These are phyloP conservation scores for Ceratocystis cacaofunesta DNA, from an alignment of 2,329 filamentous ascomycete species.

Conservation along the genomic window DNA sequence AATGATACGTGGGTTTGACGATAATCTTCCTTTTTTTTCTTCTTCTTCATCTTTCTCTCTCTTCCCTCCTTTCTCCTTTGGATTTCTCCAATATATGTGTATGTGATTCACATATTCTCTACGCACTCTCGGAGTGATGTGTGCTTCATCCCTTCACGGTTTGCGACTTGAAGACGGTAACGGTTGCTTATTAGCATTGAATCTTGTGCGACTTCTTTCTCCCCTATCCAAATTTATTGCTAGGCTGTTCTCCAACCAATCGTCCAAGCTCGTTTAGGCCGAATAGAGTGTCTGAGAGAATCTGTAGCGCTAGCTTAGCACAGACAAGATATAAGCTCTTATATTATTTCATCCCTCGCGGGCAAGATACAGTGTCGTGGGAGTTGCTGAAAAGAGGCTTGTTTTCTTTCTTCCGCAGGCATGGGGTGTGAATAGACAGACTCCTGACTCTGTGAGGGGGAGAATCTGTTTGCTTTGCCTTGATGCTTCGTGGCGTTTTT, in stretches of 20 bases:
- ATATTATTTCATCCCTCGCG: too few relatives aligned
- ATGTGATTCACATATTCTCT: background rate
- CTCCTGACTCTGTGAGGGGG: background rate
- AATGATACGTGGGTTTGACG: background rate
- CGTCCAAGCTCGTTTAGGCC: background rate
- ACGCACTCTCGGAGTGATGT: background rate
- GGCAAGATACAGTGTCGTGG: too few relatives aligned
- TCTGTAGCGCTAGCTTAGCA: background rate
- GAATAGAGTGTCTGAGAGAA: background rate
- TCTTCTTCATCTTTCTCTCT: conserved; percentile 5
- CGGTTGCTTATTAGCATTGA: background rate
- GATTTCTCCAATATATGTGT: background rate
- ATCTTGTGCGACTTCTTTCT: background rate
- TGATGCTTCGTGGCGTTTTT: background rate
- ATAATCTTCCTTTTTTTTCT: background rate
- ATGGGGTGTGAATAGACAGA: too few relatives aligned
- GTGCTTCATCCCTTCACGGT: background rate
- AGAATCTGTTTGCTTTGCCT: background rate
- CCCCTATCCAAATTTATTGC: background rate
- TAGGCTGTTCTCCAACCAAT: background rate
- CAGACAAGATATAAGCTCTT: background rate
- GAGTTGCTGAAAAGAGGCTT: too few relatives aligned
- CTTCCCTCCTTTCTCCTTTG: background rate
- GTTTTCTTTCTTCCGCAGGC: too few relatives aligned
- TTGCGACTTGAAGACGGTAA: background rate